Evolutionary conservation across 371 early-diverging fungal genomes (phyloP), one percentile per base, ranked within the genome.

Genomic region (Mucor piriformis): DNA sequence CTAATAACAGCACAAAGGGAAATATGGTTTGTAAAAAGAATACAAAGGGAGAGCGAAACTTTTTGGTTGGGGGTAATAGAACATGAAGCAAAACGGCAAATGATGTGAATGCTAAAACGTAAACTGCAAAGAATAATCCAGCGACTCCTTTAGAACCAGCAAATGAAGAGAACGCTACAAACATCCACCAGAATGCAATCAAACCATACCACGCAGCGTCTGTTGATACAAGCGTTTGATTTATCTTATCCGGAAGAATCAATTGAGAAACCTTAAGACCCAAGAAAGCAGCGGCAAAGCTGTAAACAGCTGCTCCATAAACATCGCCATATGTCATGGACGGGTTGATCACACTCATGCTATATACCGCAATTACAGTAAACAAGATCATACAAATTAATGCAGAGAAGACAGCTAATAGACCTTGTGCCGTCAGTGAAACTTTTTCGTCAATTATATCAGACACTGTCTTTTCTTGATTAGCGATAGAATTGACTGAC

Each of bases 161-260:
- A 43, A 60, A 51, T 2, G 63, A 54, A 6, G 79, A 68, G 6
- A 61, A 37, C 0, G 74, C 52, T 27, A 81, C 57, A 18, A 79
- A 42, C 2, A 81, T 37, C 76, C 78, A 80, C 83, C 83, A 83
- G 35, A 85, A 77, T 12, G 67, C 60, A 11, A 76, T 71, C 46
- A 82, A 16, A 24, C 81, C 81, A 48, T 68, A 65, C 49, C 74
- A 60, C 6, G 54, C 57, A 5, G 71, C 57, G 40, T 69, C 54
- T 0, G 66, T 54, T 2, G 32, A 44, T 6, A 48, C 51, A n/a
- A 69, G 56, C 2, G 50, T 25, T 25, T 43, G 47, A 23, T 64
- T 74, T 47, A 67, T 61, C 11, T 74, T 56, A 5, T 55, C 54
- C 27, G 73, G 63, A 11, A 70, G 57, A 8, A 74, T 54, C 15